Percentiles rank a stretch among this genome's conserved stretches.
Conservation (phyloP, 495 filamentous ascomycete species). For the Xylaria telfairii region DNA sequence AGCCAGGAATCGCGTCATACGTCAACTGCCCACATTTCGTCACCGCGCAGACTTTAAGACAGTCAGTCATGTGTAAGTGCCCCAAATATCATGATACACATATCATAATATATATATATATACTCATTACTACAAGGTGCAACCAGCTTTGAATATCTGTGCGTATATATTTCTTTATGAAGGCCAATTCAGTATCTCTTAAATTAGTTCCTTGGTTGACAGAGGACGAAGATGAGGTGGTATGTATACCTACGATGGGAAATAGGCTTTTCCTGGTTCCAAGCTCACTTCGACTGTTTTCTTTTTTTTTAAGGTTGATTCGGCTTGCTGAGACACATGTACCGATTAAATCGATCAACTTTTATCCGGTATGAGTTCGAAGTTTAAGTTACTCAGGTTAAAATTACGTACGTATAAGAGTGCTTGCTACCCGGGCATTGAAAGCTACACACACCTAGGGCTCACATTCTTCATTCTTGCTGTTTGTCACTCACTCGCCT, state of each 20-base stretch:
- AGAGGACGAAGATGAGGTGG: background rate
- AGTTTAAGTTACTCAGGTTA: background rate
- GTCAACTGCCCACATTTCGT: conserved; percentile 16
- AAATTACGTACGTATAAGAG: background rate
- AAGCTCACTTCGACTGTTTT: background rate
- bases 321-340: background rate
- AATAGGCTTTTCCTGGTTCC: background rate
- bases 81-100: background rate
- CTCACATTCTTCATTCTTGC: background rate
- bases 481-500: background rate
- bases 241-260: background rate
- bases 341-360: background rate
- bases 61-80: too few relatives aligned
- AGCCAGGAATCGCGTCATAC: conserved; percentile 10
- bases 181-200: too few relatives aligned
- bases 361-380: background rate
- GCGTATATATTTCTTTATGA: background rate
- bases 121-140: background rate
- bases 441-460: too few relatives aligned
- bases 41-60: background rate
- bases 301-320: background rate
- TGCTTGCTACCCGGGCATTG: too few relatives aligned
- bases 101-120: background rate
- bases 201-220: too few relatives aligned
- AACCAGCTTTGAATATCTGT: background rate